Conservation (phyloP, 768 basidiomycete genomes). For the Pholiota microspora region DNA sequence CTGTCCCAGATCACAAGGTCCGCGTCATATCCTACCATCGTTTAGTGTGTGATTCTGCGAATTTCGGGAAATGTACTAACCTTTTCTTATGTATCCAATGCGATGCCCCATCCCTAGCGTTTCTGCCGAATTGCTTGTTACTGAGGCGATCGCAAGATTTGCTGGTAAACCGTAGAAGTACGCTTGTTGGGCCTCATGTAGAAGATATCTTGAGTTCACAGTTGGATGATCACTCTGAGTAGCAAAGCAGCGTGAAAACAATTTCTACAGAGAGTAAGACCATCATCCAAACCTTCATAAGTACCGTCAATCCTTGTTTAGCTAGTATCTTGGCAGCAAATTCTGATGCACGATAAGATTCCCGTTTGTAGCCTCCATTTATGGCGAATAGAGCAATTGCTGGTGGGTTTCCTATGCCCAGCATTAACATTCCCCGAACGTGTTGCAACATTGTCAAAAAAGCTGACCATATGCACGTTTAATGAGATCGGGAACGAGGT, state of each 20-base stretch:
- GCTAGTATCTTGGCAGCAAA: slow-evolving; percentile 77
- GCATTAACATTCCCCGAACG: no score
- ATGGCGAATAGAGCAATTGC: slow-evolving; percentile 78
- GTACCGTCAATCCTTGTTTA: slow-evolving; percentile 61
- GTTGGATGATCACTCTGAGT: slow-evolving; percentile 62
- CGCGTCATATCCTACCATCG: slow-evolving; percentile 69
- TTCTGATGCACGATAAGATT: slow-evolving; percentile 78
- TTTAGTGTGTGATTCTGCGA: not conserved
- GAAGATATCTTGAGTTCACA: slow-evolving; percentile 68
- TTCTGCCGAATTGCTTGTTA: slow-evolving; percentile 72
- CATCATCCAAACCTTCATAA: slow-evolving; percentile 58
- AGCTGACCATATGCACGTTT: slow-evolving; percentile 63
- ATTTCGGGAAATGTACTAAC: slow-evolving; percentile 27
- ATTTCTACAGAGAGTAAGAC: no score
- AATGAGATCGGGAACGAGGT: slow-evolving; percentile 75
- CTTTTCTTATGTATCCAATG: slow-evolving; percentile 73
- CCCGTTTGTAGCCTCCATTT: slow-evolving; percentile 65
- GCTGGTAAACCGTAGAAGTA: slow-evolving; percentile 76
- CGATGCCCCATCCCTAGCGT: slow-evolving; percentile 78
- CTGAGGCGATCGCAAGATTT: slow-evolving; percentile 68
- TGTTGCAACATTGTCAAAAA: not conserved
- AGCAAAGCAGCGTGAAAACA: no score
- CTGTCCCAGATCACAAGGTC: slow-evolving; percentile 84
- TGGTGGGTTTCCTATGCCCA: slow-evolving; percentile 55
- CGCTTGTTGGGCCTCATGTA: slow-evolving; percentile 85